Conservation (phyloP, 2,329 filamentous ascomycete species). For the Lecanicillium sp. region DNA sequence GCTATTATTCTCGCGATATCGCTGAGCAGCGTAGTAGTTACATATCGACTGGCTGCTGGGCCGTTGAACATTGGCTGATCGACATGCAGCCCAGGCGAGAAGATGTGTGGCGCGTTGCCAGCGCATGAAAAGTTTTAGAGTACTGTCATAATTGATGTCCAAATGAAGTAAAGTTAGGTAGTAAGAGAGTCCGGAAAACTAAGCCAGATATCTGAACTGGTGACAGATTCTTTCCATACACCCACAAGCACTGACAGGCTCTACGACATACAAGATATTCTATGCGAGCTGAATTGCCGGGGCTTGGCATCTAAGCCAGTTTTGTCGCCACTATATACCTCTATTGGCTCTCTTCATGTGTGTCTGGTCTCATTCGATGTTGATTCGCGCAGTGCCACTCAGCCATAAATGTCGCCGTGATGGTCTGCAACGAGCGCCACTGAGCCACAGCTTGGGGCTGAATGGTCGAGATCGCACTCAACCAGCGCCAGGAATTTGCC, state of each 20-base stretch:
- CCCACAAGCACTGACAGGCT: background rate
- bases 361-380: background rate
- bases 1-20: slow-evolving; percentile 16
- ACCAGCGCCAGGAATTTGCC: background rate
- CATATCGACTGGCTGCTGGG: slow-evolving; percentile 20
- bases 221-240: background rate
- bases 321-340: background rate
- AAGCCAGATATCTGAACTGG: background rate
- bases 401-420: background rate
- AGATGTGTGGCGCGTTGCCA: background rate
- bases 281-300: background rate
- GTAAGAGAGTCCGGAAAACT: background rate
- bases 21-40: slow-evolving; percentile 20
- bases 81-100: background rate
- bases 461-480: slow-evolving; percentile 1
- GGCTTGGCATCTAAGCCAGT: background rate
- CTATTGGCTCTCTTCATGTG: background rate
- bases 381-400: background rate
- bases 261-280: background rate
- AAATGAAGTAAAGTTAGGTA: background rate
- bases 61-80: slow-evolving; percentile 1
- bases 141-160: background rate
- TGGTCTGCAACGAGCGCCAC: slow-evolving; percentile 1
- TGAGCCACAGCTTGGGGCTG: background rate
- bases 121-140: background rate